Conservation (phyloP, 2,329 filamentous ascomycete genomes). For the Epichloe sp. region DNA sequence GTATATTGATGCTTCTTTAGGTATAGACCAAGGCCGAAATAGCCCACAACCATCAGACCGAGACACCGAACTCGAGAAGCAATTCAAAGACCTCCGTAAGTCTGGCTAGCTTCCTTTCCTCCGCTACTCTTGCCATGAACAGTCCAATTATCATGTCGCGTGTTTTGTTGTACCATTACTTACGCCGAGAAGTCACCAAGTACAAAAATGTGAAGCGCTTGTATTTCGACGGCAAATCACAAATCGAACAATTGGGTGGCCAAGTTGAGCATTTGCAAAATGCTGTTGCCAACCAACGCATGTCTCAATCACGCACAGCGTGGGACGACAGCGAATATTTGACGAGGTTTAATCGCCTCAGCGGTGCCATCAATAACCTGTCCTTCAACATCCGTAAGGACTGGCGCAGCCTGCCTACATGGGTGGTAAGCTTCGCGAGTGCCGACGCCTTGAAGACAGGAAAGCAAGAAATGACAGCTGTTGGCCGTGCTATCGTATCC, state of each 20-base stretch:
- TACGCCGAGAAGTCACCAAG: slow-evolving; percentile 56
- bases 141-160: background rate
- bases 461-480: slow-evolving; percentile 95
- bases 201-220: slow-evolving; percentile 97
- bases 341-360: slow-evolving; percentile 77
- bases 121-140: slow-evolving; percentile 1
- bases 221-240: slow-evolving; percentile 89
- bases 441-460: slow-evolving; percentile 73
- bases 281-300: slow-evolving; percentile 88
- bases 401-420: slow-evolving; percentile 70
- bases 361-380: slow-evolving; percentile 87
- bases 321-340: slow-evolving; percentile 92
- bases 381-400: slow-evolving; percentile 94
- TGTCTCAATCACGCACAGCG: slow-evolving; percentile 86
- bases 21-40: slow-evolving; percentile 35
- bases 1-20: slow-evolving; percentile 28
- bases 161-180: background rate
- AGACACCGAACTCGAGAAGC: slow-evolving; percentile 36
- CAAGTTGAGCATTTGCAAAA: slow-evolving; percentile 89
- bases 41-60: slow-evolving; percentile 42
- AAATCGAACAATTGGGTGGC: slow-evolving; percentile 75
- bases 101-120: slow-evolving; percentile 2
- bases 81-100: slow-evolving; percentile 44
- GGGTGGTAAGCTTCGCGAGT: slow-evolving; percentile 71
- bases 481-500: slow-evolving; percentile 78